These are phyloP conservation scores for Nakazawaea anatomiae DNA, from an alignment of 805 yeast genomes.

Conservation along the genomic window DNA sequence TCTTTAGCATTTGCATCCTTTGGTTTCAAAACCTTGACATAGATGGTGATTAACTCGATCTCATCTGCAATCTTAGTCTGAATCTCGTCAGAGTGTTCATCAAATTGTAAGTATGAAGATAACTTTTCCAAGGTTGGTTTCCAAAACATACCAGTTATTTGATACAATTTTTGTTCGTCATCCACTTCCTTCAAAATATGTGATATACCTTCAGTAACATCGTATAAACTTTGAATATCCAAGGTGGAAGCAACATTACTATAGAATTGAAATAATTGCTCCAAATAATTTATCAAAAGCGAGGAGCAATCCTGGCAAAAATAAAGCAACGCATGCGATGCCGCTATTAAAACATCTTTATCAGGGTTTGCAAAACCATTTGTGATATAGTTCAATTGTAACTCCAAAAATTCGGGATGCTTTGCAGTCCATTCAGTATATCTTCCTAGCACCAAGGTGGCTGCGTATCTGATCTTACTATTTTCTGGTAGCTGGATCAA, in stretches of 20 bases:
- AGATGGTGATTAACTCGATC: constrained; percentile 61
- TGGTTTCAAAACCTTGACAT: constrained; percentile 51
- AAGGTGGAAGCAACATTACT: constrained; percentile 45
- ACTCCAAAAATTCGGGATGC: constrained; percentile 77
- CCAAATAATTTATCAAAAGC: constrained; percentile 58
- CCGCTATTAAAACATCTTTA: constrained; percentile 65
- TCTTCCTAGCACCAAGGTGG: constrained; percentile 90
- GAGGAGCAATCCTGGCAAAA: constrained; percentile 87
- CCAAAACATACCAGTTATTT: constrained; percentile 57
- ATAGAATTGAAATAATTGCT: constrained; percentile 73
- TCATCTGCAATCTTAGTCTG: constrained; percentile 58
- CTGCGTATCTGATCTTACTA: constrained; percentile 83
- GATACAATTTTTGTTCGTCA: constrained; percentile 39
- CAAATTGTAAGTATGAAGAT: constrained; percentile 13
- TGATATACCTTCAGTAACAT: constrained; percentile 85
- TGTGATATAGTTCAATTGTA: constrained; percentile 79
- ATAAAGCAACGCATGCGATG: constrained; percentile 90
- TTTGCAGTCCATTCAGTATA: constrained; percentile 92
- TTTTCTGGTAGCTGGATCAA: constrained; percentile 75
- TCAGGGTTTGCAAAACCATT: constrained; percentile 51
- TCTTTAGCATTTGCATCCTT: constrained; percentile 27
- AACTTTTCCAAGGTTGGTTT: constrained; percentile 54
- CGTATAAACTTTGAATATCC: constrained; percentile 66
- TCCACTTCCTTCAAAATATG: constrained; percentile 67
- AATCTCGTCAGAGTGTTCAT: constrained; percentile 25